These are phyloP conservation scores for Dendrobium catenatum DNA, from an alignment of 106 monocot species.

Conservation along the genomic window DNA sequence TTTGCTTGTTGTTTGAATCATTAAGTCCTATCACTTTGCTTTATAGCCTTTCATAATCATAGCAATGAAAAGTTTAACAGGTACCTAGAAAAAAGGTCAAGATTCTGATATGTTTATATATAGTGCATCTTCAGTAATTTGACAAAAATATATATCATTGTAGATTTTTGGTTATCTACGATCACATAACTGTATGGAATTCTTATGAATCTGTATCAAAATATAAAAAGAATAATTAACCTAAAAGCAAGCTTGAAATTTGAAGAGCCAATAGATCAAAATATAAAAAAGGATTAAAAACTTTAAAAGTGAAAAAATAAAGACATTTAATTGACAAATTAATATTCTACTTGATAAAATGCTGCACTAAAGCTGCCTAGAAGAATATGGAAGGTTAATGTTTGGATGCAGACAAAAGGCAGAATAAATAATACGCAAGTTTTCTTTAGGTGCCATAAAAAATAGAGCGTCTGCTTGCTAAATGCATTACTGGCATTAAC, in stretches of 20 bases:
- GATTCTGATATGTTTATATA: not conserved
- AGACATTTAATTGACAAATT: not conserved
- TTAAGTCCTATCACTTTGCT: no score
- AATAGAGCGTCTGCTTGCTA: not conserved
- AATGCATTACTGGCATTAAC: not conserved
- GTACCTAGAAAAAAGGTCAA: not conserved
- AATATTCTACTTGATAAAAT: not conserved
- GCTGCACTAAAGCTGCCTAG: not conserved
- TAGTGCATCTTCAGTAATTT: not conserved
- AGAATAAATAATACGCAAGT: not conserved
- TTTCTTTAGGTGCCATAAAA: not conserved
- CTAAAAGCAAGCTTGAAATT: not conserved
- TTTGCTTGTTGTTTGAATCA: no score
- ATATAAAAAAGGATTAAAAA: not conserved
- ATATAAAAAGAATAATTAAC: not conserved
- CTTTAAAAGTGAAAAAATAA: not conserved
- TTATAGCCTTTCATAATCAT: not conserved
- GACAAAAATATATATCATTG: not conserved
- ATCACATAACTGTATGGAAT: not conserved
- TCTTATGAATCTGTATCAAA: not conserved
- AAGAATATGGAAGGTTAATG: not conserved
- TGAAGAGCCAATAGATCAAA: not conserved
- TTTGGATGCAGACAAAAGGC: not conserved
- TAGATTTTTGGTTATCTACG: not conserved
- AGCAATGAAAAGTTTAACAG: not conserved